phyloP scores from a whole-genome alignment of 129 eudicot species.

The Flaveria sonorensis region DNA sequence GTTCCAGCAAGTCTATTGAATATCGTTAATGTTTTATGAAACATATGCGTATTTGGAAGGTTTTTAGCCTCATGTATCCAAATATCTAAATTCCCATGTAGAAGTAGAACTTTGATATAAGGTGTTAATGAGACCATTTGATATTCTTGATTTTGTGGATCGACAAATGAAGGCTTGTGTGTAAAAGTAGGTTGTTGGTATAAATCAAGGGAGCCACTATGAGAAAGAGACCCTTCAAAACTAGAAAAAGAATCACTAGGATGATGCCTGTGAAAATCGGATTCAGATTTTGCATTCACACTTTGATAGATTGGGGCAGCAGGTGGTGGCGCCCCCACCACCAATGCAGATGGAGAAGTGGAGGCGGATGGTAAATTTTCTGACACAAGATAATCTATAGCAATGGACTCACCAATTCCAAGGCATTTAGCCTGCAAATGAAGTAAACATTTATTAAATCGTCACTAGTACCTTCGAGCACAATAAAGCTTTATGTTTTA shows the following conservation, averaged over 20 bases:
- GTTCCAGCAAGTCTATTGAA: constrained; percentile 25
- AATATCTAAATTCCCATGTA: constrained; percentile 87
- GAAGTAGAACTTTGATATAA: constrained; percentile 62
- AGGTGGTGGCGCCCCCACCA: constrained; percentile 32
- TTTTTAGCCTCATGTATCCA: constrained; percentile 91
- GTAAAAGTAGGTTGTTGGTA: constrained; percentile 26
- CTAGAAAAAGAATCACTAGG: constrained; percentile 29
- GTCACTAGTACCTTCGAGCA: not conserved
- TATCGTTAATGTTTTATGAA: constrained; percentile 48
- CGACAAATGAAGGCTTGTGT: constrained; percentile 28
- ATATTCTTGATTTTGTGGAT: constrained; percentile 35
- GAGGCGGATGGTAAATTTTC: constrained; percentile 51
- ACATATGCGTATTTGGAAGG: constrained; percentile 97
- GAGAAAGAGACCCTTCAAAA: constrained; percentile 37
- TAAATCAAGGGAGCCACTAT: constrained; percentile 36
- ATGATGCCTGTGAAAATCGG: constrained; percentile 5
- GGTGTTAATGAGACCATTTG: constrained; percentile 47
- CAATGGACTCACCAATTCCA: constrained; percentile 36
- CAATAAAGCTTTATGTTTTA: not conserved
- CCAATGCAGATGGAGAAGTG: constrained; percentile 63
- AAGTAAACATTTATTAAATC: not conserved
- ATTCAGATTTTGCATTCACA: constrained; percentile 21
- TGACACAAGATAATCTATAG: constrained; percentile 57
- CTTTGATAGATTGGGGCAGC: constrained; percentile 34
- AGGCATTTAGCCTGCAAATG: constrained; percentile 36